Evolutionary conservation across 1,284 basidiomycete species (phyloP).

Genomic region (Ustanciosporium gigantosporum): DNA sequence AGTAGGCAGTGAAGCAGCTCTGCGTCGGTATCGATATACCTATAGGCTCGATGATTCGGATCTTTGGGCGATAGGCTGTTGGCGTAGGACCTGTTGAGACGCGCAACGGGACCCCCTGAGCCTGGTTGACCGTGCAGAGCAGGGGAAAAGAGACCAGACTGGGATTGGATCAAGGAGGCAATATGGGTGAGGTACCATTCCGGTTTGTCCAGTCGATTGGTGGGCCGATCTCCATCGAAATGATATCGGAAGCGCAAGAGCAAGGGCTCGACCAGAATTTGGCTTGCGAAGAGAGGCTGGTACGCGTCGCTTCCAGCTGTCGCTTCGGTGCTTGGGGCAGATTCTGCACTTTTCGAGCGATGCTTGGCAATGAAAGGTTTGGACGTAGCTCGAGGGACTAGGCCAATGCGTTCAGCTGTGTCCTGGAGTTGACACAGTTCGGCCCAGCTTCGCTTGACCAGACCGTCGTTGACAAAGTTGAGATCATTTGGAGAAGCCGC

Average conservation of each 20-base stretch:
- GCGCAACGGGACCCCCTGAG: conserved; percentile 6
- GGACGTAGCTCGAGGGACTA: conserved; percentile 20
- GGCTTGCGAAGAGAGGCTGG: conserved; percentile 63
- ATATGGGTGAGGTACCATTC: conserved; percentile 97
- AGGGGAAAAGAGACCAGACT: conserved; percentile 72
- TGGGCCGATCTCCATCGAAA: conserved; percentile 82
- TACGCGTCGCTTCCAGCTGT: conserved; percentile 49
- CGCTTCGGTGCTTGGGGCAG: neutral
- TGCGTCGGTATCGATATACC: conserved; percentile 38
- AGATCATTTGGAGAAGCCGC: neutral
- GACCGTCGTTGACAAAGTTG: neutral
- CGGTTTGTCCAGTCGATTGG: conserved; percentile 91
- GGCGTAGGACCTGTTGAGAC: conserved; percentile 63
- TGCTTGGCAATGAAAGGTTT: neutral
- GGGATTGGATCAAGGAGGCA: conserved; percentile 66
- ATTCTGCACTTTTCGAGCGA: neutral
- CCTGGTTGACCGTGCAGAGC: conserved; percentile 7
- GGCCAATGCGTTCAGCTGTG: conserved; percentile 28
- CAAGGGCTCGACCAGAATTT: conserved; percentile 82
- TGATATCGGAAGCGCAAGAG: conserved; percentile 90
- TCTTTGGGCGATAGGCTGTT: conserved; percentile 76
- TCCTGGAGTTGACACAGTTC: conserved; percentile 49
- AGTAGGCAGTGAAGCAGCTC: conserved; percentile 55
- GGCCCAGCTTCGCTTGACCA: conserved; percentile 35
- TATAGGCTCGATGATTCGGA: conserved; percentile 67